Conservation (phyloP, 2,329 filamentous ascomycete genomes). For the Onygena corvina region DNA sequence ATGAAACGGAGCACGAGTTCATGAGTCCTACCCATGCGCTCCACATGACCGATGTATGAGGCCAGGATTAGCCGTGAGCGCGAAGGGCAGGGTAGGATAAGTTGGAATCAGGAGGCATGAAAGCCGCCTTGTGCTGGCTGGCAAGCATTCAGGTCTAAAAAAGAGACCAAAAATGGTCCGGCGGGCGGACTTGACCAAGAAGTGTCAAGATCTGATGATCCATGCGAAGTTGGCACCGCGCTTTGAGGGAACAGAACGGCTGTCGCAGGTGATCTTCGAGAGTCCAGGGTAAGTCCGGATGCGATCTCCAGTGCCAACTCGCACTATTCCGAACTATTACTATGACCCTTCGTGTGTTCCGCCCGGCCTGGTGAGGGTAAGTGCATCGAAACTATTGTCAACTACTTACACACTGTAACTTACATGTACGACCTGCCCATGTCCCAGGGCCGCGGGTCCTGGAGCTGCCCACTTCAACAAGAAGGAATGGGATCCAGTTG, state of each 20-base stretch:
- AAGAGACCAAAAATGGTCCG: neutral
- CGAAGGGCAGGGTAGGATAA: neutral
- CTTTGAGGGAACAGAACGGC: neutral
- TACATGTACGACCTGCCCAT: neutral
- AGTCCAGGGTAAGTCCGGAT: neutral
- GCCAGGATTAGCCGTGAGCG: neutral
- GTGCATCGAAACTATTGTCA: too few species aligned
- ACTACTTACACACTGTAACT: too few species aligned
- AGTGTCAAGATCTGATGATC: constrained; percentile 5
- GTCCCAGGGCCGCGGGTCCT: neutral
- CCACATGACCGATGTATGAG: constrained; percentile 1
- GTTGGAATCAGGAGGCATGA: neutral
- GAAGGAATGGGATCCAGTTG: neutral
- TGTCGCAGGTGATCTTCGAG: constrained; percentile 1
- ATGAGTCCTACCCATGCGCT: neutral
- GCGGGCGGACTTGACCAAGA: neutral
- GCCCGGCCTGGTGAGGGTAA: too few species aligned
- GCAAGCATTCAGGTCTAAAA: neutral
- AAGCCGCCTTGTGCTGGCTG: neutral
- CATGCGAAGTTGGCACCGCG: constrained; percentile 1
- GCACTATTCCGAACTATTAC: constrained; percentile 5
- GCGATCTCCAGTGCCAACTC: neutral
- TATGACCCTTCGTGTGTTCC: neutral
- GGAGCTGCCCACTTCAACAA: neutral
- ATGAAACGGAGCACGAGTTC: neutral